Evolutionary conservation across 352 stramenopile genomes (phyloP).

Genomic region (Phytophthora capsici): DNA sequence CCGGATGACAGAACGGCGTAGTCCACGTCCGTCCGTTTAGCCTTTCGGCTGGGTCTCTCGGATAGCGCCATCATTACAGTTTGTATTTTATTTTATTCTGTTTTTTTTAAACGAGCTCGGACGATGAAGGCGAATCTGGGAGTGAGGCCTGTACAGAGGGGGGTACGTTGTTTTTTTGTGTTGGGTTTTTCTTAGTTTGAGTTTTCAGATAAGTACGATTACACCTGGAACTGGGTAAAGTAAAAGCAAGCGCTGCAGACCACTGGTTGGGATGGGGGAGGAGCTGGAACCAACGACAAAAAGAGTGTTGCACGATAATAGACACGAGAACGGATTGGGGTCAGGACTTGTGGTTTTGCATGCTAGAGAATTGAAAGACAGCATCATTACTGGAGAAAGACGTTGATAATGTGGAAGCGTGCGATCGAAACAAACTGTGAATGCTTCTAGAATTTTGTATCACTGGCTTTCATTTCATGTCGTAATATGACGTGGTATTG

Average conservation of each 20-base stretch:
- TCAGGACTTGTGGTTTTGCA: too few species aligned
- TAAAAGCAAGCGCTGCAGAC: constrained; percentile 25
- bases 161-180: constrained; percentile 28
- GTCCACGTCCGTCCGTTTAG: constrained; percentile 79
- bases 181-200: constrained; percentile 36
- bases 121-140: constrained; percentile 34
- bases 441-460: too few species aligned
- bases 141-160: constrained; percentile 37
- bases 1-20: constrained; percentile 81
- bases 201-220: constrained; percentile 36
- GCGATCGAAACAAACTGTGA: too few species aligned
- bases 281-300: constrained; percentile 19
- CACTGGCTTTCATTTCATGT: too few species aligned
- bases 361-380: background rate
- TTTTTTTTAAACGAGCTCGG: background rate
- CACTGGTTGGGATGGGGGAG: constrained; percentile 39
- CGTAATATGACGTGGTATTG: too few species aligned
- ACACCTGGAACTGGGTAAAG: constrained; percentile 14
- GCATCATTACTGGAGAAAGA: too few species aligned
- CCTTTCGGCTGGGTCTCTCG: constrained; percentile 60
- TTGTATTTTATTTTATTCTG: constrained; percentile 6
- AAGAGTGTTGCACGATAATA: constrained; percentile 30
- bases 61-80: constrained; percentile 32
- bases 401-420: too few species aligned
- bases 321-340: background rate